These are phyloP conservation scores for Yarrowia sp. DNA, from an alignment of 805 yeast genomes.

Conservation along the genomic window DNA sequence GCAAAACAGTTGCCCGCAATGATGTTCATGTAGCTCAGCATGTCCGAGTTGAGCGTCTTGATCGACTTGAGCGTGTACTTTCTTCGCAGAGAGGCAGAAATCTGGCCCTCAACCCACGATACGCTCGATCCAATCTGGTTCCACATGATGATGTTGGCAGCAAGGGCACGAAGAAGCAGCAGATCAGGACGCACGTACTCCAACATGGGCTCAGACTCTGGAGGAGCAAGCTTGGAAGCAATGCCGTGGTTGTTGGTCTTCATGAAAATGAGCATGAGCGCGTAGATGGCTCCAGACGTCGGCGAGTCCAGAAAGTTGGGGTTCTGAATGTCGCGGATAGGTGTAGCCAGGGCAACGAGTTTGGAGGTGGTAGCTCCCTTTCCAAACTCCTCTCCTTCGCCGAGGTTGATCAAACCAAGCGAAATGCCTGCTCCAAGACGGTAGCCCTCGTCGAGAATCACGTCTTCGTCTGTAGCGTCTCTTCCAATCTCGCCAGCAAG, in stretches of 20 bases:
- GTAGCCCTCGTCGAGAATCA: conserved; percentile 71
- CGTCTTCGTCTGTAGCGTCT: conserved; percentile 31
- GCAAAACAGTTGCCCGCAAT: conserved; percentile 74
- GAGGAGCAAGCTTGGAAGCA: conserved; percentile 61
- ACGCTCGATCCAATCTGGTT: conserved; percentile 49
- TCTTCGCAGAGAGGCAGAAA: conserved; percentile 49
- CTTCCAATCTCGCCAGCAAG: conserved; percentile 59
- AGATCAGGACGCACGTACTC: conserved; percentile 80
- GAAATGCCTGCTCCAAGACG: conserved; percentile 85
- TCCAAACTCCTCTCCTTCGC: conserved; percentile 62
- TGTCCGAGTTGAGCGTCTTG: conserved; percentile 53
- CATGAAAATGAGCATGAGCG: conserved; percentile 70
- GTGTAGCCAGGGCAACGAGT: conserved; percentile 52
- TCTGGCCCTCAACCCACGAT: conserved; percentile 57
- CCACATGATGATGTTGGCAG: conserved; percentile 72
- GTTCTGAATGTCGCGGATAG: conserved; percentile 60
- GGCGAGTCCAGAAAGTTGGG: conserved; percentile 59
- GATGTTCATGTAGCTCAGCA: conserved; percentile 59
- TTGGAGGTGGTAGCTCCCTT: conserved; percentile 55
- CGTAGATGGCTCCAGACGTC: conserved; percentile 69
- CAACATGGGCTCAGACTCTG: conserved; percentile 55
- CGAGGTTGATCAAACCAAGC: conserved; percentile 78
- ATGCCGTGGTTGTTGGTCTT: conserved; percentile 59
- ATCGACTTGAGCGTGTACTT: conserved; percentile 38
- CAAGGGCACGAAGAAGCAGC: conserved; percentile 61